A percentile compares a stretch with the other conserved stretches of the same genome.
phyloP scores from a whole-genome alignment of 2,329 filamentous ascomycete genomes.

The Elsinoe ampelina region DNA sequence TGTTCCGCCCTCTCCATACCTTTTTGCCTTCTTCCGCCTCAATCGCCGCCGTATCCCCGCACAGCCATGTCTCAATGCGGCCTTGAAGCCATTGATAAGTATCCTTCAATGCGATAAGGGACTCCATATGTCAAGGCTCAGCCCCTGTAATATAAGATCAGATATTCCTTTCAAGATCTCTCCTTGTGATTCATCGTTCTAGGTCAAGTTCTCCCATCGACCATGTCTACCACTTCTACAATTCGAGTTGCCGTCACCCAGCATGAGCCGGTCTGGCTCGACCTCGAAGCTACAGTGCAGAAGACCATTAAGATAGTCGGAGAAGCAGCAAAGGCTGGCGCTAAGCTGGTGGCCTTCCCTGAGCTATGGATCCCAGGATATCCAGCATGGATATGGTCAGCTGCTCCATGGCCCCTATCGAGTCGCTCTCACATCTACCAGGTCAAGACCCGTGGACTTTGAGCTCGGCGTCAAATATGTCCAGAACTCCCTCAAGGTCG shows the following conservation, averaged over 20 bases:
- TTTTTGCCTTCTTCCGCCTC: background rate
- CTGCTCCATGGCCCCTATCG: background rate
- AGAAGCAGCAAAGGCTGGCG: constrained; percentile 45
- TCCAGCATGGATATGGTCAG: constrained; percentile 39
- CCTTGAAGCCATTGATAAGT: background rate
- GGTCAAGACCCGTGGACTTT: constrained; percentile 35
- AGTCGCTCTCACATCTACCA: constrained; percentile 17
- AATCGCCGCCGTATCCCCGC: background rate
- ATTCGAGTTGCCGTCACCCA: constrained; percentile 43
- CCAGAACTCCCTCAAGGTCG: constrained; percentile 33
- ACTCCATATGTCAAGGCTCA: no score
- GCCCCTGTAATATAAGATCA: no score
- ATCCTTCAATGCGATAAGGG: background rate
- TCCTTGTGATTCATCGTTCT: no score
- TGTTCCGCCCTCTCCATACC: background rate
- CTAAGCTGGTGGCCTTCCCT: constrained; percentile 44
- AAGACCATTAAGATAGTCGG: constrained; percentile 51
- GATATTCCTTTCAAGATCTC: no score
- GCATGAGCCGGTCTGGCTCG: constrained; percentile 52
- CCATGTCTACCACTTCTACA: background rate
- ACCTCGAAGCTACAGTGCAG: constrained; percentile 44
- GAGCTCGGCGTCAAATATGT: constrained; percentile 34
- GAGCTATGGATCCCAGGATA: constrained; percentile 40
- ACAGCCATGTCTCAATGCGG: background rate
- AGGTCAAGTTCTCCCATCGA: background rate